phyloP scores from a whole-genome alignment of 495 filamentous ascomycete species.

The Podospora anserina region DNA sequence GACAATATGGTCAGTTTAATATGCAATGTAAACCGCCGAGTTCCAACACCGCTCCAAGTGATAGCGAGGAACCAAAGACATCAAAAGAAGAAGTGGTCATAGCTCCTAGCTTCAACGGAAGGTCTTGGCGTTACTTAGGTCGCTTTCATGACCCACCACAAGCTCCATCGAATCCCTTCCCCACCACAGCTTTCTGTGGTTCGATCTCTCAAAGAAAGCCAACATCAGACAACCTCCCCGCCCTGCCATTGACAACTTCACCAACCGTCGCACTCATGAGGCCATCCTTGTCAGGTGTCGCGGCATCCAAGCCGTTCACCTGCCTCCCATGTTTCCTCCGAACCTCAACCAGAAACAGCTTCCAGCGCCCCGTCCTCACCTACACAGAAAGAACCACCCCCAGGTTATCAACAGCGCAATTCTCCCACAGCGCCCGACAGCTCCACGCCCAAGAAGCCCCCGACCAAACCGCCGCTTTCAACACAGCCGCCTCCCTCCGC shows the following conservation, averaged over 20 bases:
- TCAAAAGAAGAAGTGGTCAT: background rate
- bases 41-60: too few relatives aligned
- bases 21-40: too few relatives aligned
- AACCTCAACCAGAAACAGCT: background rate
- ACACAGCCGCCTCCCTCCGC: background rate
- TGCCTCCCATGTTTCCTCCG: slow-evolving; percentile 5
- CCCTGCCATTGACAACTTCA: background rate
- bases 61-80: background rate
- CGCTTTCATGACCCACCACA: background rate
- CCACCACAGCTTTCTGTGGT: background rate
- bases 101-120: background rate
- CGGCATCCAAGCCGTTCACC: slow-evolving; percentile 5
- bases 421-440: slow-evolving; percentile 4
- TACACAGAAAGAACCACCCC: background rate
- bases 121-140: background rate
- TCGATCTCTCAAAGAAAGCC: slow-evolving; percentile 1
- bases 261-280: slow-evolving; percentile 6
- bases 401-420: background rate
- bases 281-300: background rate
- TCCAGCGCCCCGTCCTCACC: background rate
- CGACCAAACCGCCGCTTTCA: background rate
- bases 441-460: background rate
- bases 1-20: too few relatives aligned
- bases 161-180: background rate
- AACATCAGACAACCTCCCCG: background rate